Evolutionary conservation across 305 asterid genomes (phyloP).

Genomic region (Fraxinus floribunda): DNA sequence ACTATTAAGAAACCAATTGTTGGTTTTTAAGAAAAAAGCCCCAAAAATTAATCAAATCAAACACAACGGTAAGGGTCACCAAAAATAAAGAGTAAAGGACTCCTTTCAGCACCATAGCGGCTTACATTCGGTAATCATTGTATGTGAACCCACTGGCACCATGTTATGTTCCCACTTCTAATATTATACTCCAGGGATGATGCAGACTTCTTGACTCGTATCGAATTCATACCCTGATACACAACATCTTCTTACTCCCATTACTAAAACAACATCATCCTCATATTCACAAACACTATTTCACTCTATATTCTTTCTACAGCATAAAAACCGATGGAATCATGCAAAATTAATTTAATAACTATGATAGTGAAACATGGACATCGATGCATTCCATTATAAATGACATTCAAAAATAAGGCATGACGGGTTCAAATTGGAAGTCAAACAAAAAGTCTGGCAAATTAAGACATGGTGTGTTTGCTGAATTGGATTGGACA

Average conservation of each 20-base stretch:
- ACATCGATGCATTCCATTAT: neutral
- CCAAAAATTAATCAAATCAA: constrained; percentile 17
- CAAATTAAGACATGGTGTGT: neutral
- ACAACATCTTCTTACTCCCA: neutral
- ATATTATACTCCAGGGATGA: constrained; percentile 26
- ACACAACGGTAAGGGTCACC: neutral
- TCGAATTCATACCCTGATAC: constrained; percentile 11
- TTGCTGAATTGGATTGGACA: neutral
- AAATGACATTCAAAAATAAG: neutral
- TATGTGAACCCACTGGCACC: neutral
- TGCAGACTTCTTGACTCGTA: constrained; percentile 28
- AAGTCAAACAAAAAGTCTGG: neutral
- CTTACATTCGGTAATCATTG: neutral
- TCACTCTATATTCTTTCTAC: neutral
- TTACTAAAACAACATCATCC: neutral
- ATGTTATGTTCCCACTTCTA: neutral
- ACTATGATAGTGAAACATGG: neutral
- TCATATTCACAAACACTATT: neutral
- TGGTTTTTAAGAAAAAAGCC: constrained; percentile 6
- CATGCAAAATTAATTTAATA: neutral
- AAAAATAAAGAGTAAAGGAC: neutral
- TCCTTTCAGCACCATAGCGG: neutral
- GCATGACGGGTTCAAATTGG: neutral
- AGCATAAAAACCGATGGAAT: neutral
- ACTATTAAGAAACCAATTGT: neutral